Conservation (phyloP, 495 filamentous ascomycete genomes). For the Penicillium malachiteum region DNA sequence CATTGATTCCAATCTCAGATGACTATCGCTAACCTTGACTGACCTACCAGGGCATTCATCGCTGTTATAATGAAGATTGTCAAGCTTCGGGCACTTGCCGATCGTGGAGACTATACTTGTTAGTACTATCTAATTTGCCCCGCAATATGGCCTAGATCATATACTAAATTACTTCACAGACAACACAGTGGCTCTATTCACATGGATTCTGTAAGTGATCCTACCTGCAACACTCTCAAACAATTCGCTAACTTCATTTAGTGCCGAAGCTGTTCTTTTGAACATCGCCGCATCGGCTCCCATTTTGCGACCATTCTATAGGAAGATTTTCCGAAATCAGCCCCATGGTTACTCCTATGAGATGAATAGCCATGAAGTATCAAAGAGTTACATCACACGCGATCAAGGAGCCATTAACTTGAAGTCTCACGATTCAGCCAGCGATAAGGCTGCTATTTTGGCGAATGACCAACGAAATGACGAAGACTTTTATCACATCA, state of each 20-base stretch:
- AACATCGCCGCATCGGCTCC: slow-evolving; percentile 2
- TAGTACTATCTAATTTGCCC: neutral
- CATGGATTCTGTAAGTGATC: neutral
- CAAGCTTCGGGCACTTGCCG: neutral
- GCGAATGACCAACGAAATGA: neutral
- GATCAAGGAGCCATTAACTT: neutral
- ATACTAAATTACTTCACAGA: neutral
- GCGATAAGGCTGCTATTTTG: neutral
- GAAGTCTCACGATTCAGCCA: neutral
- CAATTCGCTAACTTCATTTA: neutral
- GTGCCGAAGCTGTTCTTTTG: neutral
- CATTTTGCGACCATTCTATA: neutral
- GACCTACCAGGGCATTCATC: neutral
- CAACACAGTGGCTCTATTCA: slow-evolving; percentile 1
- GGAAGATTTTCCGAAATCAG: neutral
- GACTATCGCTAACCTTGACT: neutral
- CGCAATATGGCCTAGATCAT: neutral
- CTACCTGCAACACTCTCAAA: neutral
- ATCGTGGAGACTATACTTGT: slow-evolving; percentile 4
- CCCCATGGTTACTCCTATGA: neutral
- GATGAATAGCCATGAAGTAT: neutral
- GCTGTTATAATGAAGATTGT: slow-evolving; percentile 3
- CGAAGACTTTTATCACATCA: neutral
- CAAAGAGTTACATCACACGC: neutral
- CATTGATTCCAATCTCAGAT: too few relatives aligned